Evolutionary conservation across 208 protist genomes (phyloP).

Genomic region (Blechomonas ayalai): DNA sequence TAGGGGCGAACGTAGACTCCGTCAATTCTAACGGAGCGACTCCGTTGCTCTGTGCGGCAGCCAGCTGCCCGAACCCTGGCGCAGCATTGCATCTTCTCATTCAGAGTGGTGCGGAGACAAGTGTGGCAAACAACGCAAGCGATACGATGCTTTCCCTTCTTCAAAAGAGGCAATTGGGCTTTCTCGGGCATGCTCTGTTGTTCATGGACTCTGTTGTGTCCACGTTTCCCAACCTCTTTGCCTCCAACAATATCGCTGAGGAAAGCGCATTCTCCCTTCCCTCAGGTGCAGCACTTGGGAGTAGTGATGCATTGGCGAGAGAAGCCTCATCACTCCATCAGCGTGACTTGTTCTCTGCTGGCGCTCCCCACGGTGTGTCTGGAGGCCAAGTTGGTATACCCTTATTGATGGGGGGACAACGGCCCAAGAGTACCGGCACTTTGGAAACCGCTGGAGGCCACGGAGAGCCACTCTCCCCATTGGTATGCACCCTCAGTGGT

Average conservation of each 20-base stretch:
- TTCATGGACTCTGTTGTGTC: slow-evolving; percentile 6
- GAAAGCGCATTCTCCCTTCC: no score
- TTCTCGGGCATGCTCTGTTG: slow-evolving; percentile 4
- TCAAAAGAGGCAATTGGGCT: slow-evolving; percentile 4
- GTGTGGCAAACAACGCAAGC: slow-evolving; percentile 7
- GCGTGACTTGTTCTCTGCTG: no score
- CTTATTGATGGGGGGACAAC: no score
- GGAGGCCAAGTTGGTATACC: no score
- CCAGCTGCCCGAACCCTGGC: slow-evolving; percentile 22
- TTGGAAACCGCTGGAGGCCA: no score
- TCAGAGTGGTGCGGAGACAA: slow-evolving; percentile 33
- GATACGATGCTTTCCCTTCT: slow-evolving; percentile 31
- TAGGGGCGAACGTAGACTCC: slow-evolving; percentile 24
- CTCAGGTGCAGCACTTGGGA: no score
- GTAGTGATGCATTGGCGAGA: no score
- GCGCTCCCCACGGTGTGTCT: no score
- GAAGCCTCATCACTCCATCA: no score
- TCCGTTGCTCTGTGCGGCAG: slow-evolving; percentile 51
- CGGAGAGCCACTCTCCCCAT: no score
- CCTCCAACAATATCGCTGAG: background rate
- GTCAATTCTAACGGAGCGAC: slow-evolving; percentile 37
- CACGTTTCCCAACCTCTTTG: slow-evolving; percentile 1
- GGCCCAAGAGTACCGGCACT: no score
- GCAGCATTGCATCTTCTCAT: slow-evolving; percentile 31
- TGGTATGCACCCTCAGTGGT: no score